Conservation (phyloP, 179 eudicot species). For the Heliamphora pulchella region DNA sequence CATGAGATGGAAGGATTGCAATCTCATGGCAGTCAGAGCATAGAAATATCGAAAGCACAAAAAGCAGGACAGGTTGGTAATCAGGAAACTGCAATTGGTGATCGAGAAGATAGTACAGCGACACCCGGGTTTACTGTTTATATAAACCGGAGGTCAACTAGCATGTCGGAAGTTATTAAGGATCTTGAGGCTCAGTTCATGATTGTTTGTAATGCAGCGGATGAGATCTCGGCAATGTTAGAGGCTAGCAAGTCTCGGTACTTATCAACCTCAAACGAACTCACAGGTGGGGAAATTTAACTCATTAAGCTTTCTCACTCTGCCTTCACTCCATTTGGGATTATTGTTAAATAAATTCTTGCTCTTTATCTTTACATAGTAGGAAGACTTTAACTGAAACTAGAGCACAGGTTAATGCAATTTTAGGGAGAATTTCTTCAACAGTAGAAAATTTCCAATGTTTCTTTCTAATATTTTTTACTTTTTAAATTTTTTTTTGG, state of each 20-base stretch:
- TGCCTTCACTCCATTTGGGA: not conserved
- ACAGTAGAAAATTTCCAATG: not conserved
- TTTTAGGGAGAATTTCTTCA: not conserved
- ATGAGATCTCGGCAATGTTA: slow-evolving; percentile 58
- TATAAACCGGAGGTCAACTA: slow-evolving; percentile 83
- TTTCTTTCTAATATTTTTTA: no score
- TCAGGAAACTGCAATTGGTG: slow-evolving; percentile 49
- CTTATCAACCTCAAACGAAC: slow-evolving; percentile 50
- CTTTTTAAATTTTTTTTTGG: no score
- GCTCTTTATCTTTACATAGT: not conserved
- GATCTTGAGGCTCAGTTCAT: slow-evolving; percentile 79
- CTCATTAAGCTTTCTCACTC: not conserved
- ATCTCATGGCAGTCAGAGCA: slow-evolving; percentile 30
- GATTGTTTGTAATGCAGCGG: slow-evolving; percentile 55
- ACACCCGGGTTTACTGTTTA: slow-evolving; percentile 88
- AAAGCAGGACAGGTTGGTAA: slow-evolving; percentile 48
- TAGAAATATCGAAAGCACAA: slow-evolving; percentile 40
- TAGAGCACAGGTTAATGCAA: not conserved
- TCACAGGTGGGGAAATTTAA: slow-evolving; percentile 46
- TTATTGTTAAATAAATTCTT: not conserved
- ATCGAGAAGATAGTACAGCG: slow-evolving; percentile 45
- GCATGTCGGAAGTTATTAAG: slow-evolving; percentile 90
- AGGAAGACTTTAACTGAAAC: not conserved
- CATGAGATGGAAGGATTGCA: slow-evolving; percentile 33
- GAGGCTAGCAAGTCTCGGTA: slow-evolving; percentile 72